Percentiles rank a stretch among this genome's conserved stretches.
phyloP scores from a whole-genome alignment of 352 stramenopile genomes.

The Phytophthora brassicae region DNA sequence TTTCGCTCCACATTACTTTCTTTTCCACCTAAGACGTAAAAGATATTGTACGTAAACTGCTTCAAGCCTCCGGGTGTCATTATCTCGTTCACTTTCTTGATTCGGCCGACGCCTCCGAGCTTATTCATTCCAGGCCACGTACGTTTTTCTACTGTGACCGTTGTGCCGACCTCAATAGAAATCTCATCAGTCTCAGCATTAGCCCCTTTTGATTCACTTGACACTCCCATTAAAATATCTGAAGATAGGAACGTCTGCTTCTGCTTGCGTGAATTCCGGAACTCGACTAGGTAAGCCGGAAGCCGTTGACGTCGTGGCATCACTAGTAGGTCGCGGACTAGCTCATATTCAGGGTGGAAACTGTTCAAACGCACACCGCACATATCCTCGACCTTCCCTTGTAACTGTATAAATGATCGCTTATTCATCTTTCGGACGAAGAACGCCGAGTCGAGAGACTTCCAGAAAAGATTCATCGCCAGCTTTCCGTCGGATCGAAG shows the following conservation, averaged over 20 bases:
- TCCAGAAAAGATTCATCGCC: constrained; percentile 85
- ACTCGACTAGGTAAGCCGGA: constrained; percentile 50
- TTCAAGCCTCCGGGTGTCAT: constrained; percentile 35
- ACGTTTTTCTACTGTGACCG: constrained; percentile 74
- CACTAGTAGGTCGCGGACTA: constrained; percentile 40
- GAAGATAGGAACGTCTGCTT: constrained; percentile 59
- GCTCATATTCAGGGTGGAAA: constrained; percentile 36
- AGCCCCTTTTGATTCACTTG: constrained; percentile 37
- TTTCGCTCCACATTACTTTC: constrained; percentile 84
- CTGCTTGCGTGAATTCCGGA: constrained; percentile 49
- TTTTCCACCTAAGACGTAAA: constrained; percentile 66
- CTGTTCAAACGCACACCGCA: constrained; percentile 37
- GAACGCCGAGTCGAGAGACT: constrained; percentile 66
- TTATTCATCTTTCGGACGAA: constrained; percentile 56
- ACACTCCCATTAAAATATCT: constrained; percentile 56
- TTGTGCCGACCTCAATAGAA: constrained; percentile 53
- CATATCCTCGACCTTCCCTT: constrained; percentile 37
- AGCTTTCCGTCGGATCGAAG: constrained; percentile 82
- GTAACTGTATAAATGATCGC: constrained; percentile 33
- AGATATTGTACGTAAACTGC: constrained; percentile 71
- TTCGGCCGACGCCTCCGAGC: constrained; percentile 68
- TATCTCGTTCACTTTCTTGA: constrained; percentile 61
- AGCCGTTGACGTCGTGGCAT: constrained; percentile 50
- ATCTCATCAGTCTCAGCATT: constrained; percentile 46
- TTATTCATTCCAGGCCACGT: constrained; percentile 90